Base-by-base conservation (phyloP, 2,329 filamentous ascomycete genomes). In the Aspergillus ustus region DNA sequence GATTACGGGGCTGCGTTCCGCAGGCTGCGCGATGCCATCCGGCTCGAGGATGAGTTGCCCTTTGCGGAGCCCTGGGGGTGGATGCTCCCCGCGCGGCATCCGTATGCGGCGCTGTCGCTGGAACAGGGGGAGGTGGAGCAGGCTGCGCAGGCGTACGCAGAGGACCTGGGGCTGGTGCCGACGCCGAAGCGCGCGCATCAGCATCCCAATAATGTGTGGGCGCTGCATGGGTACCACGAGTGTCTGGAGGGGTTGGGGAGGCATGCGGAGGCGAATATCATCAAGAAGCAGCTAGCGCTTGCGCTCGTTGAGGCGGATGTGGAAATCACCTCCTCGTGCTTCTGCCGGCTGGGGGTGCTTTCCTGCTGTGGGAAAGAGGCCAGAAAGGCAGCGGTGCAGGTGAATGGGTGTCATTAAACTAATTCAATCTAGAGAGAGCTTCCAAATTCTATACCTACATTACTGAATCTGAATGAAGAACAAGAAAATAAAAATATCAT, bases 11-110 rank as follows among this genome's bases (percentile, higher is more conserved):
- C 69, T 0, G 89, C 89, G 0, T 91, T 90, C 69, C 66, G 73
- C 1, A 79, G 84, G 46, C 77, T 92, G 2, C 80, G 82, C 1
- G 77, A 80, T 3, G 84, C 89, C 0, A 84, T 90, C 11, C 67
- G 73, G 1, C 79, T 84, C 1, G 88, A 91, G 66, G 88, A 90
- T 65, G 75, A 72, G 0, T 80, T 92, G 20, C 85, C 85, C 0
- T 92, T 90, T 63, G 87, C 88, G 31, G 90, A 92, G 71, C 90
- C 90, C 0, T 91, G 89, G 89, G 87, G 87, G 0, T 92, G 89
- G 89, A 91, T 92, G 89, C 87, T 90, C 69, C 89, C 89, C 0
- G 84, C 86, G 0, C 80, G 89, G 1, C 90, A 92, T 73, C 89
- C 89, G 0, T 88, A 88, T 57, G 89, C 86, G 1, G 89, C 89